A percentile compares a stretch with the other conserved stretches of the same genome.
Conservation (phyloP, 306 rosid species). For the Cercis canadensis region DNA sequence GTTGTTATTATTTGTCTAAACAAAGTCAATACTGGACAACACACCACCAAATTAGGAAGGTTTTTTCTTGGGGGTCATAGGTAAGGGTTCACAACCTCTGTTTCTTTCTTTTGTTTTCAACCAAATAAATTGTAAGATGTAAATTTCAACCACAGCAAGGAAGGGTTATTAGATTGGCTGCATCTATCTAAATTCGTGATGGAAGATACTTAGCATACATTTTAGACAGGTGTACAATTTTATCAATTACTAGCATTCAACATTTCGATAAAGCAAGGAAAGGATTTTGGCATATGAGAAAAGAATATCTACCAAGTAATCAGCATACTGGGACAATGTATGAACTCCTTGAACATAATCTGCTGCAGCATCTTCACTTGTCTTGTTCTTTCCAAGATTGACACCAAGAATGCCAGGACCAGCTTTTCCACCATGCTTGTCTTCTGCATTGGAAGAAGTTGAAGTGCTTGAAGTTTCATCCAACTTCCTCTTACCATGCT, state of each 20-base stretch:
- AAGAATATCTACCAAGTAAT: constrained; percentile 74
- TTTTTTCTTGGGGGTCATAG: too few species aligned
- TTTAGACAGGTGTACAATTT: not conserved
- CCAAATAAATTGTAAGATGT: too few species aligned
- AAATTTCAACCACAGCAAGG: not conserved
- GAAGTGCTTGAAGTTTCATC: constrained; percentile 79
- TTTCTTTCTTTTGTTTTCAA: too few species aligned
- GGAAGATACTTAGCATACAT: constrained; percentile 8
- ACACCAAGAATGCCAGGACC: constrained; percentile 99
- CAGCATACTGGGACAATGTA: constrained; percentile 96
- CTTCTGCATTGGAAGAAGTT: constrained; percentile 67
- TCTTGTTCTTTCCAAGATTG: constrained; percentile 96
- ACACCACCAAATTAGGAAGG: too few species aligned
- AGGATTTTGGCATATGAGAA: constrained; percentile 19
- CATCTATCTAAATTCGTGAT: constrained; percentile 12
- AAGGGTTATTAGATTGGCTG: not conserved
- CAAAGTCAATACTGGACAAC: too few species aligned
- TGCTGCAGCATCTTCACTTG: constrained; percentile 94
- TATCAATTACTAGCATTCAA: constrained; percentile 19
- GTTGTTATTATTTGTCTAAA: too few species aligned
- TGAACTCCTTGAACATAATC: constrained; percentile 98
- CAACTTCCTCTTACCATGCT: constrained; percentile 93
- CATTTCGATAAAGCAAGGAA: not conserved
- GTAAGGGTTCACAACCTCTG: too few species aligned
- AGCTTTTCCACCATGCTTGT: constrained; percentile 89